Evolutionary conservation across 371 early-diverging fungal genomes (phyloP).

Genomic region (Zychaea mexicana): DNA sequence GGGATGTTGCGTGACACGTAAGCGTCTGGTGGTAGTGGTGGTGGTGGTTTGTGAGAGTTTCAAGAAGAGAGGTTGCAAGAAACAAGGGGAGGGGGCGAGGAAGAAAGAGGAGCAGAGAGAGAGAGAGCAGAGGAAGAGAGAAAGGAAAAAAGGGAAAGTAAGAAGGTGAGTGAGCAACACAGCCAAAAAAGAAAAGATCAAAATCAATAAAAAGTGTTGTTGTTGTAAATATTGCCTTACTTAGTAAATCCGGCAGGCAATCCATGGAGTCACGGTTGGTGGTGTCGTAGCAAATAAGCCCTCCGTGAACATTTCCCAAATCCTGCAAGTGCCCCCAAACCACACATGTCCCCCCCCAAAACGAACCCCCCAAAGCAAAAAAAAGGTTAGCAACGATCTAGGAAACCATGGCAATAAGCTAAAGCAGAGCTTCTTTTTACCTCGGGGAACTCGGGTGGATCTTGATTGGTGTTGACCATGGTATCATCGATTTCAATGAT

Average conservation of each 20-base stretch:
- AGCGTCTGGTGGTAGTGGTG: constrained; percentile 15
- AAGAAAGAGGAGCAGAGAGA: neutral
- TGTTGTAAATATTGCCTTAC: constrained; percentile 27
- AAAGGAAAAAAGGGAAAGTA: constrained; percentile 1
- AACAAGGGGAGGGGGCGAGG: neutral
- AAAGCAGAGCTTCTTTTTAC: constrained; percentile 6
- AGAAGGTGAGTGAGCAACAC: neutral
- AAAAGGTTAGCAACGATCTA: too few relatives aligned
- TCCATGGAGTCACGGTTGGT: constrained; percentile 32
- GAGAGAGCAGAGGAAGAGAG: neutral
- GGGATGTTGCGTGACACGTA: constrained; percentile 36
- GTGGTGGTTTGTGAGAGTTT: neutral
- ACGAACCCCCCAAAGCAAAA: neutral
- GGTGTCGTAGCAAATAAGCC: constrained; percentile 43
- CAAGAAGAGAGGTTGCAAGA: neutral
- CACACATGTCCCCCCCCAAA: neutral
- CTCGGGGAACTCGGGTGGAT: constrained; percentile 30
- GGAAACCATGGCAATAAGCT: neutral
- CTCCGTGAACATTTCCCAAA: constrained; percentile 29
- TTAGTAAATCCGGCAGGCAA: constrained; percentile 37
- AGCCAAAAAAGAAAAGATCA: neutral
- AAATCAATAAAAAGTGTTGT: constrained; percentile 3
- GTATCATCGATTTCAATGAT: constrained; percentile 31
- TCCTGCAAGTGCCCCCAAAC: constrained; percentile 19
- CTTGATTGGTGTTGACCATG: constrained; percentile 21